phyloP scores from a whole-genome alignment of 768 basidiomycete species.

The button mushroom (Agaricus bisporus) region DNA sequence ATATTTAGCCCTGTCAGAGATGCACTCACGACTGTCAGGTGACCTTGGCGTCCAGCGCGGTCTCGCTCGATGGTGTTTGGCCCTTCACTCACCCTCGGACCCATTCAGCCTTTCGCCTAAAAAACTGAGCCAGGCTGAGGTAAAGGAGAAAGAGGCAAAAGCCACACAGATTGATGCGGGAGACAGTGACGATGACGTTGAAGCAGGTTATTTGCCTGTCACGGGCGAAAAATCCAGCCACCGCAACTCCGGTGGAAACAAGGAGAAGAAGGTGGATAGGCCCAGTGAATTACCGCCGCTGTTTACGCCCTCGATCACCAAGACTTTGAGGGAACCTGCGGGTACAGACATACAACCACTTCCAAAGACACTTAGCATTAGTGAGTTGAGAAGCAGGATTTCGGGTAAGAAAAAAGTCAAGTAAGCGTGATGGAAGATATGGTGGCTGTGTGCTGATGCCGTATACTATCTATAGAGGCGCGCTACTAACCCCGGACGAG shows the following conservation, averaged over 20 bases:
- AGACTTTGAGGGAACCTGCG: constrained; percentile 36
- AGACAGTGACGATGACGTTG: constrained; percentile 17
- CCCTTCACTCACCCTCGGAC: constrained; percentile 50
- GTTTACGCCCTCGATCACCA: constrained; percentile 66
- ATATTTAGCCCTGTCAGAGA: not conserved
- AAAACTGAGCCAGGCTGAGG: constrained; percentile 28
- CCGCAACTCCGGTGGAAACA: constrained; percentile 11
- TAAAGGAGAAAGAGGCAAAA: constrained; percentile 10
- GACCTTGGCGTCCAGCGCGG: constrained; percentile 84
- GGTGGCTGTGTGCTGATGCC: constrained; percentile 8
- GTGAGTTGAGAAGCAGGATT: constrained; percentile 52
- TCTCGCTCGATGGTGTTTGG: constrained; percentile 60
- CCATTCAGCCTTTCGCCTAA: constrained; percentile 43
- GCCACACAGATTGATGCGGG: not conserved
- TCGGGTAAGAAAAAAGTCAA: constrained; percentile 69
- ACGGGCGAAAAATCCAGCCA: constrained; percentile 11
- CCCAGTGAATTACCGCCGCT: constrained; percentile 41
- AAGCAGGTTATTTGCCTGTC: constrained; percentile 27
- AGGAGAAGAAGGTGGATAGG: constrained; percentile 7
- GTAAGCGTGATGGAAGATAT: constrained; percentile 30
- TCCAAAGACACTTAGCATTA: constrained; percentile 54
- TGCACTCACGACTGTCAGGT: constrained; percentile 32
- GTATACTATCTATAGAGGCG: constrained; percentile 39
- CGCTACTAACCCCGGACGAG: constrained; percentile 71
- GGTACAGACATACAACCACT: constrained; percentile 29